Percentiles rank a stretch among this genome's conserved stretches.
Evolutionary conservation across 768 basidiomycete genomes (phyloP).

Genomic region (Mycena kentingensis): DNA sequence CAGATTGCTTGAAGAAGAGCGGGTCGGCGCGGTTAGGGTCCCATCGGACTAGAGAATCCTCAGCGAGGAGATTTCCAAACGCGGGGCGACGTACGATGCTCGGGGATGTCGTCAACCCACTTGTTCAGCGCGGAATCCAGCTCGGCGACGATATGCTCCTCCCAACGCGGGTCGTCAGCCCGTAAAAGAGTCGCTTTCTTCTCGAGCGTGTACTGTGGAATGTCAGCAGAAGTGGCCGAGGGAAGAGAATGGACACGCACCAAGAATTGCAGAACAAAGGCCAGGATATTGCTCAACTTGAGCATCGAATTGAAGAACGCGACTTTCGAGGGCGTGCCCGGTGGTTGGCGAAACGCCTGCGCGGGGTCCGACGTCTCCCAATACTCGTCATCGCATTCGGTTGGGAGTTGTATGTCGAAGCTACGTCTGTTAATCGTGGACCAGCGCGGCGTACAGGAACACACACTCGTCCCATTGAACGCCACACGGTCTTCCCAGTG

Average conservation of each 20-base stretch:
- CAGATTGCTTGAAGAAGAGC: slow-evolving; percentile 57
- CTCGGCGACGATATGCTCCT: slow-evolving; percentile 68
- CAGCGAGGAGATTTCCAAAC: neutral
- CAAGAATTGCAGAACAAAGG: slow-evolving; percentile 56
- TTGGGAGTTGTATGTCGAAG: slow-evolving; percentile 69
- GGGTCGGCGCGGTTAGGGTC: slow-evolving; percentile 14
- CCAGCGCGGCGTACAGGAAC: slow-evolving; percentile 26
- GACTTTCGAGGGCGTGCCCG: slow-evolving; percentile 38
- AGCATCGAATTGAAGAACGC: slow-evolving; percentile 44
- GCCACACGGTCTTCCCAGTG: slow-evolving; percentile 66
- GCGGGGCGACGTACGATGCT: neutral
- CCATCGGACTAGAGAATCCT: slow-evolving; percentile 53
- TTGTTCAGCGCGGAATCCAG: slow-evolving; percentile 74
- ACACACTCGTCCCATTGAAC: slow-evolving; percentile 75
- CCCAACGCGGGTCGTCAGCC: slow-evolving; percentile 50
- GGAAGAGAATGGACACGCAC: slow-evolving; percentile 30
- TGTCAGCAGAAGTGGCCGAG: neutral
- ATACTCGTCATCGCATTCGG: slow-evolving; percentile 69
- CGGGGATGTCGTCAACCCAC: slow-evolving; percentile 72
- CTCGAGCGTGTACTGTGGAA: slow-evolving; percentile 62
- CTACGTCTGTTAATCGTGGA: slow-evolving; percentile 65
- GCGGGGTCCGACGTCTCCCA: slow-evolving; percentile 63
- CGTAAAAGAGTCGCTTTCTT: slow-evolving; percentile 55
- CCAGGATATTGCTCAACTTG: slow-evolving; percentile 33
- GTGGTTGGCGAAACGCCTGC: slow-evolving; percentile 52